These are phyloP conservation scores for Eucalyptus melliodora DNA, from an alignment of 345 rosid species.

Conservation along the genomic window DNA sequence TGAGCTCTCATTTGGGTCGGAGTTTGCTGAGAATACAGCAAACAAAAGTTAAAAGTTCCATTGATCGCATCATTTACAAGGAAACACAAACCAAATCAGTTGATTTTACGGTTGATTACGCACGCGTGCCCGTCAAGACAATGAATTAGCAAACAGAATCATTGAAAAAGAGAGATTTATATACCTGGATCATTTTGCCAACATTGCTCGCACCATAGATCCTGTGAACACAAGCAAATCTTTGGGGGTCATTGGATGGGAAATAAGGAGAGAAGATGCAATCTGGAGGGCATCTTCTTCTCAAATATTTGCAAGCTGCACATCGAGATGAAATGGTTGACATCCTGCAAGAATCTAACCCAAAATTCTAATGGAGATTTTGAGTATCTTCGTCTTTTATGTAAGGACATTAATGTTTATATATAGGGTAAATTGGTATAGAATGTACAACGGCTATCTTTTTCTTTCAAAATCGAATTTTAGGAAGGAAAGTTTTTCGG, in stretches of 20 bases:
- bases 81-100: neutral
- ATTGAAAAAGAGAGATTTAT: neutral
- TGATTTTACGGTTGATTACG: neutral
- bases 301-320: conserved; percentile 59
- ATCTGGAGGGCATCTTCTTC: conserved; percentile 58
- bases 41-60: neutral
- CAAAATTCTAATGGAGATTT: neutral
- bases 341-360: neutral
- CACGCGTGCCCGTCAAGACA: neutral
- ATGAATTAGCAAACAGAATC: neutral
- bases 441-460: conserved; percentile 23
- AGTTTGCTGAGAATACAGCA: conserved; percentile 18
- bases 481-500: neutral
- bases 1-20: conserved; percentile 21
- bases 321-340: conserved; percentile 17
- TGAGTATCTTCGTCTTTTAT: neutral
- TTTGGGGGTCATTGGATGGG: conserved; percentile 39
- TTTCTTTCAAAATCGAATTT: neutral
- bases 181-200: conserved; percentile 57
- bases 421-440: neutral
- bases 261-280: conserved; percentile 63
- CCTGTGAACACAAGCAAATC: conserved; percentile 47
- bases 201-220: conserved; percentile 77
- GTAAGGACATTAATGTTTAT: neutral
- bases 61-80: neutral